Evolutionary conservation across 2,329 filamentous ascomycete species (phyloP).

Genomic region (Dichotomopilus funicola): DNA sequence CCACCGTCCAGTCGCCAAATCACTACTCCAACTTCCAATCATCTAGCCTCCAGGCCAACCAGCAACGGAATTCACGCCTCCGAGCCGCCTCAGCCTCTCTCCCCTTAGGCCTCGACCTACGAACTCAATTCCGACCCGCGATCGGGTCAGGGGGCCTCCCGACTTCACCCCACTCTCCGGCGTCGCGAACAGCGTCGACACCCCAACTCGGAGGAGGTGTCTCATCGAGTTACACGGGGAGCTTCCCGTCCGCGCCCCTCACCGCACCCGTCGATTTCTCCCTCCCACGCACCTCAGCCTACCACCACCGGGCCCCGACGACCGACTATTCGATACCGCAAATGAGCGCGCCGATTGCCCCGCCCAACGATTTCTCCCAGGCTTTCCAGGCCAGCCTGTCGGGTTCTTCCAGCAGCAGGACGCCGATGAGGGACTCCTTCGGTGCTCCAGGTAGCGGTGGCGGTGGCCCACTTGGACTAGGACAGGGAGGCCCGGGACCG

Average conservation of each 20-base stretch:
- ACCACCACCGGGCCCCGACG: slow-evolving; percentile 24
- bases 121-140: slow-evolving; percentile 39
- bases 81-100: slow-evolving; percentile 44
- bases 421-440: slow-evolving; percentile 42
- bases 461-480: slow-evolving; percentile 22
- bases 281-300: slow-evolving; percentile 38
- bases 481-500: slow-evolving; percentile 17
- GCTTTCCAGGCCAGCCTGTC: slow-evolving; percentile 39
- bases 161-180: slow-evolving; percentile 25
- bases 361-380: slow-evolving; percentile 46
- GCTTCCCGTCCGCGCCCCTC: slow-evolving; percentile 48
- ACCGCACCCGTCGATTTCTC: slow-evolving; percentile 49
- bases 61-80: slow-evolving; percentile 41
- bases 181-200: slow-evolving; percentile 35
- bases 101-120: slow-evolving; percentile 40
- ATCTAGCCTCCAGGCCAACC: slow-evolving; percentile 36
- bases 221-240: slow-evolving; percentile 41
- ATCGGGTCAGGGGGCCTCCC: slow-evolving; percentile 26
- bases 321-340: slow-evolving; percentile 48
- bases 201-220: slow-evolving; percentile 31
- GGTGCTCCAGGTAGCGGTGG: slow-evolving; percentile 1
- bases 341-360: slow-evolving; percentile 48
- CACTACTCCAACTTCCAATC: slow-evolving; percentile 42
- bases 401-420: slow-evolving; percentile 30
- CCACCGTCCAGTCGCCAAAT: slow-evolving; percentile 43